Base-by-base conservation (phyloP, 139 green algal genomes). In the Picochlorum sp. region DNA sequence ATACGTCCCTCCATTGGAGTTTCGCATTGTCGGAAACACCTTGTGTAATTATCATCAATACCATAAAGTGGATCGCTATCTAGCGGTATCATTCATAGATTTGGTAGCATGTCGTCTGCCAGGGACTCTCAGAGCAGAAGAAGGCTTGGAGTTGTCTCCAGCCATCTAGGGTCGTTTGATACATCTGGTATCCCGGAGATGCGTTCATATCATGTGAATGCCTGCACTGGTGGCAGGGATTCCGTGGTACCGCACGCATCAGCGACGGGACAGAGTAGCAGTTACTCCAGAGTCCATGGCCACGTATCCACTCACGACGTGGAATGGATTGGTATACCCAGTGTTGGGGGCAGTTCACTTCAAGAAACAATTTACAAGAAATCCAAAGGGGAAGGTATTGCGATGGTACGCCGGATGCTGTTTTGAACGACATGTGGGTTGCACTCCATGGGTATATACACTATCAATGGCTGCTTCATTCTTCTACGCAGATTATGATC, bases 321-420 rank as follows among this genome's bases (percentile, higher is more conserved):
- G 3, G 15, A 58, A 2, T 94, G 88, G 87, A 57, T 64, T 10
- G 16, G 16, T 3, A 73, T 93, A 3, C 41, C 67, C 0, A 61
- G 54, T 0, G 77, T 95, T 0, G 65, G 59, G 1, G 76, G 68
- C 10, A 63, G 86, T 67, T n/a, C 60, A 24, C 71, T 97, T 41
- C 30, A 67, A 11, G 91, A 97, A 9, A 81, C 94, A 6, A 77
- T 85, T 21, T 97, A 97, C 54, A 72, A 91, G 18, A 97, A 97
- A 68, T 69, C 81, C 3, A 62, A 73, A 2, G 80, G 69, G 0
- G 88, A 97, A 62, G 90, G 87, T 21, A 95, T 97, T 26, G 91
- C 89, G 7, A 95, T 90, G 85, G 87, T 89, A 50, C 41, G 58
- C n/a, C 10, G 6, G 38, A 6, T 54, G 7, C 57, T 51, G 6